phyloP scores from a whole-genome alignment of 1,284 basidiomycete species.

The Puccinia horiana region DNA sequence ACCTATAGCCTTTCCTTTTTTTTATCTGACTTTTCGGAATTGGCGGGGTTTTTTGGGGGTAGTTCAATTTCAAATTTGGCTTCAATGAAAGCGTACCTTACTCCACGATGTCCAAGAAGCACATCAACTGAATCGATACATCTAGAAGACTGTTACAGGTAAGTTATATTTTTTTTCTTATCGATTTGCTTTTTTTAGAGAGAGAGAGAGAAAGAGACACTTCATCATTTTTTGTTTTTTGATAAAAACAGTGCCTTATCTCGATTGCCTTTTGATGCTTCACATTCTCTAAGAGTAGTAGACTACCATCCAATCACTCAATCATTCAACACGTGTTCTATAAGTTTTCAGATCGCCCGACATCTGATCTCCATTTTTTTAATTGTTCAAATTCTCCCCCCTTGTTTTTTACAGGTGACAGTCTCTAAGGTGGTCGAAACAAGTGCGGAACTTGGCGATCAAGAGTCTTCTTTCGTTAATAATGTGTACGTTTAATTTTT shows the following conservation, averaged over 20 bases:
- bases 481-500: not conserved
- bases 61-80: conserved; percentile 11
- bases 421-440: not conserved
- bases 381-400: too few species aligned
- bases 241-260: not conserved
- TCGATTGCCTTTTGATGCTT: not conserved
- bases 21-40: not conserved
- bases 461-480: conserved; percentile 1
- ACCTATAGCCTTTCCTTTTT: too few species aligned
- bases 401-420: not conserved
- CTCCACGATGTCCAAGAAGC: not conserved
- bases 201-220: too few species aligned
- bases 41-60: too few species aligned
- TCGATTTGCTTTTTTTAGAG: too few species aligned
- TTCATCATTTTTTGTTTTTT: not conserved
- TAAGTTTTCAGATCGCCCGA: not conserved
- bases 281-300: not conserved
- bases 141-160: conserved; percentile 18
- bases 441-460: not conserved
- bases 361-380: not conserved
- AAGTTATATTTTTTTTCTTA: too few species aligned
- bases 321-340: not conserved
- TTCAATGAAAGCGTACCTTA: not conserved
- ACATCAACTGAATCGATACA: not conserved
- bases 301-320: not conserved